Evolutionary conservation across 2,329 filamentous ascomycete genomes (phyloP), one percentile per base, ranked within the genome.

Genomic region (Arthrobotrys sphaeroides): DNA sequence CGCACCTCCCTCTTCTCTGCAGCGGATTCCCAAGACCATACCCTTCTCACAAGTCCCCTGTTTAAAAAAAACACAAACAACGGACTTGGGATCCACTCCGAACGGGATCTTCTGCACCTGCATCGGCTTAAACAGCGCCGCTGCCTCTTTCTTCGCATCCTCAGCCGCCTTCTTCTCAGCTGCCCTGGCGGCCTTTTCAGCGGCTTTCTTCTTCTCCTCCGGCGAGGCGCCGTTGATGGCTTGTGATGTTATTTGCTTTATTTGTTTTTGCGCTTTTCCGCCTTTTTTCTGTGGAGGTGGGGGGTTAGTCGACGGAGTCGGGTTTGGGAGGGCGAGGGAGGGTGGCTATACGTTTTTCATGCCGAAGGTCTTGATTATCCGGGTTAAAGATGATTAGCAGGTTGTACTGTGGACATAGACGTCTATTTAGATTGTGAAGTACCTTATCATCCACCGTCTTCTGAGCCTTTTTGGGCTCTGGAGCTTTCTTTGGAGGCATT

Each of bases 41-140:
- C 86, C 95, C 87, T 99, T 99, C 79, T 99, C 95, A 82, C 95
- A 99, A 81, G 93, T 90, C 33, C 95, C 95, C 84, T 97, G 96
- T 84, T 97, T 98, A 88, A 88, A 97, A 83, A 97, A 99, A 76
- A 96, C 90, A 82, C 95, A 99, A 24, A 99, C 85, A 5, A 99
- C 91, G 0, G 94, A 99, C 87, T 99, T 99, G 13, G 95, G 95
- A 80, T 99, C 95, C 66, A 98, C 95, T 61, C 95, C 95, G 79
- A 99, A 98, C 0, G 95, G 93, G 3, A 98, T 93, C 83, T 98
- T 99, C 82, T 99, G 95, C n/a, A 93, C 87, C 84, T 98, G 94
- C 2, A 95, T 91, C 1, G 95, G 94, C 83, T 93, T 94, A 84
- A 98, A 91, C 16, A 99, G 85, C 75, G 92, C 89, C 3, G 91